Evolutionary conservation across 306 rosid species (phyloP), one percentile per base, ranked within the genome.

Genomic region (Quercus aquifolioides): DNA sequence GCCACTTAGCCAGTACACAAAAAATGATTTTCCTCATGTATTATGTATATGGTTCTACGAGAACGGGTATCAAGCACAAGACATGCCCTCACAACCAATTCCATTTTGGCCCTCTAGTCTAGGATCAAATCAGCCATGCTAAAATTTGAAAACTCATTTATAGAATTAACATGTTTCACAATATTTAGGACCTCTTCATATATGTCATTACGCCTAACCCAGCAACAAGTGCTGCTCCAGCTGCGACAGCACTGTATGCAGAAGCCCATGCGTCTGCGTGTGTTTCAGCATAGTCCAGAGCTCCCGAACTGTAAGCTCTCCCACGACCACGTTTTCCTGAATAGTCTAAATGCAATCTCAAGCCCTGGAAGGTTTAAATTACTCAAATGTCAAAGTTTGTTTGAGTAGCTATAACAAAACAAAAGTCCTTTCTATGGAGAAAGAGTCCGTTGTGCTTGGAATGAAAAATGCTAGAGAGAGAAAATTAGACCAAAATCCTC

Each of bases 281-380:
- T 41, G 88, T 71, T 28, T 78, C 70, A 25, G 84, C 91, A 82
- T 69, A 83, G 49, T 84, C 92, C 85, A 75, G 4, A 62, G 41
- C 59, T 74, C 86, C 83, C 20, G 76, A 77, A 81, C 60, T 31
- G 8, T 87, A 60, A 38, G 78, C 78, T 60, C 54, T 81, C 77
- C 71, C 83, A 54, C 55, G 78, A 78, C 63, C 84, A 6, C 8
- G 33, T 55, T 78, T 79, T 80, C 91, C 92, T 17, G 97, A 80
- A 83, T 87, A 93, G 71, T 96, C 99, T 79, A 96, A 86, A 85
- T 93, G 93, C 92, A 96, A 85, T 82, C 91, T 88, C 91, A 96
- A 82, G 55, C 96, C 97, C 99, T 96, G 85, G 77, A 82, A 59
- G 73, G 58, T 76, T 82, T 63, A 33, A 64, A 76, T 75, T 46